A percentile compares a stretch with the other conserved stretches of the same genome.
phyloP scores from a whole-genome alignment of 129 eudicot genomes.

The Erigeron canadensis region DNA sequence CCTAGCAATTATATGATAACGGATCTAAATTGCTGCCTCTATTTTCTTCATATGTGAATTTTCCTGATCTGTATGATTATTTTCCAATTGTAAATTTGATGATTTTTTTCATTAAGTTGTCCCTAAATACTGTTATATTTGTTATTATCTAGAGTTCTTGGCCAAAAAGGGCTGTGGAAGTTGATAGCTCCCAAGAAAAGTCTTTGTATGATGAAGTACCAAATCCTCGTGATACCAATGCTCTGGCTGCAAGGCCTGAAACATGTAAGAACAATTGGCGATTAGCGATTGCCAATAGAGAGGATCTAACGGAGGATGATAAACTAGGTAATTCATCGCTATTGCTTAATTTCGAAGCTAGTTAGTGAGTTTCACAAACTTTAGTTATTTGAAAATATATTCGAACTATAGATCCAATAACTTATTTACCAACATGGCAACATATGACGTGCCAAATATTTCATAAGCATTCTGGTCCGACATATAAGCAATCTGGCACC shows the following conservation, averaged over 20 bases:
- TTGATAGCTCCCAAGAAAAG: slow-evolving; percentile 52
- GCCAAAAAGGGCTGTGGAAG: slow-evolving; percentile 74
- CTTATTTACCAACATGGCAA: neutral
- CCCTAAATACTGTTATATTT: neutral
- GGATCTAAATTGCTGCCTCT: neutral
- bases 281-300: slow-evolving; percentile 27
- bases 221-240: slow-evolving; percentile 54
- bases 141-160: slow-evolving; percentile 67
- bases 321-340: slow-evolving; percentile 38
- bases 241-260: slow-evolving; percentile 40
- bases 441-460: neutral
- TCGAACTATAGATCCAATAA: neutral
- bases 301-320: slow-evolving; percentile 26
- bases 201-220: slow-evolving; percentile 47
- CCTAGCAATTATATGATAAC: neutral
- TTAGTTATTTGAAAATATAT: neutral
- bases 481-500: neutral
- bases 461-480: no score
- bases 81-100: no score
- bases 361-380: neutral
- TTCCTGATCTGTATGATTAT: no score
- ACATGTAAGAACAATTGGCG: neutral
- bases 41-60: neutral
- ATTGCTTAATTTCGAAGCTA: neutral
- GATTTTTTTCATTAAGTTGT: no score